Evolutionary conservation across 768 basidiomycete species (phyloP), one percentile per base, ranked within the genome.

Genomic region (Macrolepiota dolichaula): DNA sequence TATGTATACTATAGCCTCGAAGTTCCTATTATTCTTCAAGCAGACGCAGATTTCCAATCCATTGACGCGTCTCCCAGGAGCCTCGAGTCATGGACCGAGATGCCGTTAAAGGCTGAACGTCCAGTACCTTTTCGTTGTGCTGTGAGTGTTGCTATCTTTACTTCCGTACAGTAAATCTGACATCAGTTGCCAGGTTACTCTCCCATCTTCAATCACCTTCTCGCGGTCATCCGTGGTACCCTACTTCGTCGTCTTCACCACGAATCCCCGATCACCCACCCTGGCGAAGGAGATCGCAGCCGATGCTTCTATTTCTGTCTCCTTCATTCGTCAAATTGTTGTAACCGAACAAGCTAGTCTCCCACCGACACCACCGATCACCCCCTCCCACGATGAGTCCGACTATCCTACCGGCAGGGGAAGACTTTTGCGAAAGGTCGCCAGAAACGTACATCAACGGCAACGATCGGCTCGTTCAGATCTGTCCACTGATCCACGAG

Each of bases 181-280:
- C 44, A 37, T 44, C 38, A 47, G 56, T 68, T 19, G 57, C 36
- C 58, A 89, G 89, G 77, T 89, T 22, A 88, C 88, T 55, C 72
- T 91, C 32, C 89, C 89, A 22, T 80, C 79, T 25, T 79, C 82
- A 15, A 76, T 83, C 12, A 81, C 80, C 3, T 89, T 89, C 73
- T 77, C 83, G 65, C 87, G 89, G 29, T 70, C 79, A 25, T 79
- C 79, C 17, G 81, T 80, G n/a, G 81, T 91, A 62, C 83, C 88
- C 12, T 90, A 85, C 67, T 91, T 85, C 66, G 86, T 89, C 55
- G 85, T 90, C 29, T 90, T 90, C 72, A 82, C 83, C 10, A 89
- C 89, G 32, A 82, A 73, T 7, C 82, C 85, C 17, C 77, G 84
- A 42, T 86, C 84, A 17, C 71, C 77, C 1, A 64, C 72, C 11